Evolutionary conservation across 2,329 filamentous ascomycete genomes (phyloP).

Genomic region (Claviceps arundinis): DNA sequence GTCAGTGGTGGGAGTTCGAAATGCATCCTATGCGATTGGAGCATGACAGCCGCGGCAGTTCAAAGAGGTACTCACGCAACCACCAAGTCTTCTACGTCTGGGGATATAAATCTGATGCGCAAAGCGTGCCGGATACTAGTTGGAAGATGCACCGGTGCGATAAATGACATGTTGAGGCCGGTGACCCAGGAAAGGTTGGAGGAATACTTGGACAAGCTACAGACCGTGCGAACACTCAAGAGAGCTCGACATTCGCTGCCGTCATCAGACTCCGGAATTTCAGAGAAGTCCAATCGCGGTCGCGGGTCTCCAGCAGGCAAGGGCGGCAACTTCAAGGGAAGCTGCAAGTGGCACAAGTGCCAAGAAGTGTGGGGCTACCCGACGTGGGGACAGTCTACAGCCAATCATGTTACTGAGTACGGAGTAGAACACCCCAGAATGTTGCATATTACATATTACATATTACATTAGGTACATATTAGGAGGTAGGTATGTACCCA

Average conservation of each 20-base stretch:
- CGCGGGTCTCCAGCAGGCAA: neutral
- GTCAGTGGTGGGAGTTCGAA: conserved; percentile 1
- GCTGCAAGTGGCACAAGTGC: neutral
- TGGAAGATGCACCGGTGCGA: conserved; percentile 83
- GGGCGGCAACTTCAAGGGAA: neutral
- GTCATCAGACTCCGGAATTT: conserved; percentile 1
- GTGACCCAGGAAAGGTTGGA: conserved; percentile 1
- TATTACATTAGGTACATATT: too few species aligned
- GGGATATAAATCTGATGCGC: conserved; percentile 60
- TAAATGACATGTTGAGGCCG: conserved; percentile 61
- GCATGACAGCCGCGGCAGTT: neutral
- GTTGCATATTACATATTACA: too few species aligned
- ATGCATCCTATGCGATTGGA: neutral
- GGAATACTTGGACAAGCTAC: conserved; percentile 10
- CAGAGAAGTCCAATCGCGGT: neutral
- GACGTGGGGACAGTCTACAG: neutral
- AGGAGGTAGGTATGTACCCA: too few species aligned
- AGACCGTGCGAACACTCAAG: neutral
- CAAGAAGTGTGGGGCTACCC: neutral
- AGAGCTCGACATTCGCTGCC: conserved; percentile 12
- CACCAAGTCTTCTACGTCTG: conserved; percentile 68
- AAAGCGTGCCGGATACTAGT: conserved; percentile 86
- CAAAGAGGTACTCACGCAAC: conserved; percentile 54
- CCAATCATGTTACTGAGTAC: too few species aligned
- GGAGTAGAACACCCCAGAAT: too few species aligned